phyloP scores from a whole-genome alignment of 257 asterid species.

The Nicotiana undulata region DNA sequence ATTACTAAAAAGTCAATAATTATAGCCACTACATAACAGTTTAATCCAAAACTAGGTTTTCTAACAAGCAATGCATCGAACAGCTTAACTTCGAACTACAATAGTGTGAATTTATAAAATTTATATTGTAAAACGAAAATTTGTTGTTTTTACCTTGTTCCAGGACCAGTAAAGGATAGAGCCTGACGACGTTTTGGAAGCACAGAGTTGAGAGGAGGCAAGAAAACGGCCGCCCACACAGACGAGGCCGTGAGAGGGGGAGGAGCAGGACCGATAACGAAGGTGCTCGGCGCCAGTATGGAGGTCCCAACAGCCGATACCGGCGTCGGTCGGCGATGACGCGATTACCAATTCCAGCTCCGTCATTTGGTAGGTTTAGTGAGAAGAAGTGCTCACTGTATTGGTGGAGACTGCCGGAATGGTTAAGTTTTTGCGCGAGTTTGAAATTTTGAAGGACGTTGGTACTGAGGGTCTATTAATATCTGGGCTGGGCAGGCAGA shows the following conservation, averaged over 20 bases:
- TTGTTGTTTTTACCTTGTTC: conserved; percentile 48
- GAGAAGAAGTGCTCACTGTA: not conserved
- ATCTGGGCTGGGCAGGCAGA: not conserved
- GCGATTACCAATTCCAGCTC: conserved; percentile 65
- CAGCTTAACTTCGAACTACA: not conserved
- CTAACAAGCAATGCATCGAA: conserved; percentile 19
- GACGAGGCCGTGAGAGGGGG: conserved; percentile 71
- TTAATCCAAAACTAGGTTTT: not conserved
- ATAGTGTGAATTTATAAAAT: not conserved
- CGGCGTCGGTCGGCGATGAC: conserved; percentile 81
- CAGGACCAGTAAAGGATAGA: conserved; percentile 81
- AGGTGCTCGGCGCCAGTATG: conserved; percentile 61
- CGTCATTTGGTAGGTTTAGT: conserved; percentile 23
- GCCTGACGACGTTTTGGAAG: conserved; percentile 54
- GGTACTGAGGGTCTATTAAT: not conserved
- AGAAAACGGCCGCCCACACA: conserved; percentile 63
- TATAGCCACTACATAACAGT: not conserved
- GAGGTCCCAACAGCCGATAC: conserved; percentile 89
- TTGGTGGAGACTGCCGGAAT: not conserved
- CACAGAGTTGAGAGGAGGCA: conserved; percentile 76
- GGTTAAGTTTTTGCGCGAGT: conserved; percentile 5
- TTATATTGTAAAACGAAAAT: not conserved
- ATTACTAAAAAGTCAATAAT: not conserved
- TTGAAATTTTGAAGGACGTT: conserved; percentile 4
- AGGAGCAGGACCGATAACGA: conserved; percentile 62